phyloP scores from a whole-genome alignment of 164 flowering plant species.

The Akebia trifoliata region DNA sequence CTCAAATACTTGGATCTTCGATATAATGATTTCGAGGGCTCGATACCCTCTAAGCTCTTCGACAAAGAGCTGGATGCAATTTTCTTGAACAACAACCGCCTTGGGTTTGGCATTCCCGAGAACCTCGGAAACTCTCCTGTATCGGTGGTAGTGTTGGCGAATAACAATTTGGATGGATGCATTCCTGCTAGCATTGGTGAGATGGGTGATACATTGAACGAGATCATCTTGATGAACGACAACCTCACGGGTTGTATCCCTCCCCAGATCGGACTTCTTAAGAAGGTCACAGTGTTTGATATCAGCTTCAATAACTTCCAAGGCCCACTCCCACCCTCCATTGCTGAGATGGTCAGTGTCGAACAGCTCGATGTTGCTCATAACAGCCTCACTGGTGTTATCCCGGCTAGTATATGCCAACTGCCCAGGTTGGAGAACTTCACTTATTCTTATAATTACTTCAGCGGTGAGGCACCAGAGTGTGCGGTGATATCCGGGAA shows the following conservation, averaged over 20 bases:
- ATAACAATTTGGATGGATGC: constrained; percentile 72
- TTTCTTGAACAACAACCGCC: constrained; percentile 69
- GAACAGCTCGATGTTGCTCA: constrained; percentile 79
- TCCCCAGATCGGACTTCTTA: constrained; percentile 48
- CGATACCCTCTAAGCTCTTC: constrained; percentile 55
- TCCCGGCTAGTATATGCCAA: constrained; percentile 49
- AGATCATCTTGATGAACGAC: constrained; percentile 66
- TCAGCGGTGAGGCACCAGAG: constrained; percentile 55
- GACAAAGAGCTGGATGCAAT: constrained; percentile 65
- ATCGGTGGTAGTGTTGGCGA: constrained; percentile 66
- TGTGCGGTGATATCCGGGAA: constrained; percentile 22
- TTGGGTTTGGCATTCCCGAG: constrained; percentile 52
- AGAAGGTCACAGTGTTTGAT: constrained; percentile 62
- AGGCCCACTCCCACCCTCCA: constrained; percentile 46
- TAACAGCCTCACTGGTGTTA: constrained; percentile 53
- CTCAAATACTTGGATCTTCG: constrained; percentile 73
- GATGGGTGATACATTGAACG: constrained; percentile 66
- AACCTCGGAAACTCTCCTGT: constrained; percentile 83
- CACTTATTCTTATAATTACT: constrained; percentile 69
- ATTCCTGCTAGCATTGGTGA: constrained; percentile 65
- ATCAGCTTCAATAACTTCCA: constrained; percentile 61
- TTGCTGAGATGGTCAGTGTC: constrained; percentile 50
- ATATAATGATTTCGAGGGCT: constrained; percentile 79
- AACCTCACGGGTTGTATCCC: constrained; percentile 69
- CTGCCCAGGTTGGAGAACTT: constrained; percentile 62